These are phyloP conservation scores for Fragaria iinumae DNA, from an alignment of 306 rosid genomes.

Conservation along the genomic window DNA sequence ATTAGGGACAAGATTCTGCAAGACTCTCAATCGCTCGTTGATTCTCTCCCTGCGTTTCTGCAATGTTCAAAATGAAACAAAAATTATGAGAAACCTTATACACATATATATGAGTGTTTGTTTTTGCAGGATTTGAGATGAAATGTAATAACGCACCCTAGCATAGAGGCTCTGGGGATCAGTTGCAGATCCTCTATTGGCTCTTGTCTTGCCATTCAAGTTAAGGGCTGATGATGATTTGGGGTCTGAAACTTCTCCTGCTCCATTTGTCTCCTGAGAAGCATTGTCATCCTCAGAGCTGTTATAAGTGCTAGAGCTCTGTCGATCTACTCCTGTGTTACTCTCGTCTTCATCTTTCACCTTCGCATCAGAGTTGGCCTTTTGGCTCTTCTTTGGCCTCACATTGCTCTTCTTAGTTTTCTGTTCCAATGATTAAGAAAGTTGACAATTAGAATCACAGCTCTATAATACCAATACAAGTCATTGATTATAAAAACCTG, in stretches of 20 bases:
- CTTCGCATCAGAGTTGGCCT: slow-evolving; percentile 27
- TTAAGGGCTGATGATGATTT: slow-evolving; percentile 37
- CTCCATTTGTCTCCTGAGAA: slow-evolving; percentile 47
- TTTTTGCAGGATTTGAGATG: neutral
- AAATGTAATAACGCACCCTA: slow-evolving; percentile 46
- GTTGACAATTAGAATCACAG: slow-evolving; percentile 9
- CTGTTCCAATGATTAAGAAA: slow-evolving; percentile 40
- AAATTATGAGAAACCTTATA: neutral
- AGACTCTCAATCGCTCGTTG: slow-evolving; percentile 66
- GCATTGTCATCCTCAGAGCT: slow-evolving; percentile 72
- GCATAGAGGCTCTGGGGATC: slow-evolving; percentile 98
- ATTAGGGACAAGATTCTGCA: slow-evolving; percentile 83
- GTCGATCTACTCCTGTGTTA: slow-evolving; percentile 41
- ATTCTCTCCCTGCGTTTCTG: slow-evolving; percentile 97
- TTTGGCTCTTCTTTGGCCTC: slow-evolving; percentile 41
- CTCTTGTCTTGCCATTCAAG: slow-evolving; percentile 62
- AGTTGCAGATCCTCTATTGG: slow-evolving; percentile 86
- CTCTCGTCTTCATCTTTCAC: slow-evolving; percentile 48
- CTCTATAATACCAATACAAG: neutral
- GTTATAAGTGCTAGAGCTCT: slow-evolving; percentile 49
- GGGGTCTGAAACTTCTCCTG: slow-evolving; percentile 42
- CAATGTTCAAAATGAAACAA: neutral
- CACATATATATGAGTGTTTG: no score
- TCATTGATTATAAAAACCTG: neutral
- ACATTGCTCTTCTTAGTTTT: slow-evolving; percentile 43